Base-by-base conservation (phyloP, 176 grass and related monocot species). In the Eragrostis curvula region DNA sequence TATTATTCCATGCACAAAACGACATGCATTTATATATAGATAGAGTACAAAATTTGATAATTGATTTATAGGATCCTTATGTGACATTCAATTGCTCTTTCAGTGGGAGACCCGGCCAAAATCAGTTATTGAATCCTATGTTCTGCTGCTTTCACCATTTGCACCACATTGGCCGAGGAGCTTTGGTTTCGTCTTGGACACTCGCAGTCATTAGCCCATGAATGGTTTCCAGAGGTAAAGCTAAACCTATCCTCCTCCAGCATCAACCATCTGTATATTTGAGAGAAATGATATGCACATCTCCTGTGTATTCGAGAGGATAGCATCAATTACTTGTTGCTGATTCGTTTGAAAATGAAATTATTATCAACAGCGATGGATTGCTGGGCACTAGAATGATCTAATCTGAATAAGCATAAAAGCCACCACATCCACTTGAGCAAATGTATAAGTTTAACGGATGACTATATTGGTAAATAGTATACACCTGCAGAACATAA, bases 121-220 rank as follows among this genome's bases (percentile, higher is more conserved):
- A 68, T 77, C 82, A 47, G 75, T 95, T 79, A 79, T 86, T 28
- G 90, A 89, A 72, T 45, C 87, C 44, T 98, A 95, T 84, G 86
- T 98, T 74, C 82, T 95, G 71, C 79, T 98, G 79, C 86, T 95
- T 85, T 85, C 95, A 75, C 95, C 92, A 83, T 98, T 95, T 68
- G 95, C 95, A 58, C 90, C 92, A 74, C 95, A 95, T 79, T 98
- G 83, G 88, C 88, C 12, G 92, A 95, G 87, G 95, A 98, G 80
- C 91, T 98, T 75, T 95, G 95, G 95, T 95, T 89, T 84, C 90
- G 92, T 56, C 86, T 98, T 15, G 95, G 92, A 53, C 85, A 98
- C 81, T 70, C 84, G 46, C 77, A 78, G 44, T 89, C 92, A 68
- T 85, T 95, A 85, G 90, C 95, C 3, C 73, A 98, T 44, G 84